Conservation (phyloP, 2,329 filamentous ascomycete genomes). For the Sporothrix pseudoabietina region DNA sequence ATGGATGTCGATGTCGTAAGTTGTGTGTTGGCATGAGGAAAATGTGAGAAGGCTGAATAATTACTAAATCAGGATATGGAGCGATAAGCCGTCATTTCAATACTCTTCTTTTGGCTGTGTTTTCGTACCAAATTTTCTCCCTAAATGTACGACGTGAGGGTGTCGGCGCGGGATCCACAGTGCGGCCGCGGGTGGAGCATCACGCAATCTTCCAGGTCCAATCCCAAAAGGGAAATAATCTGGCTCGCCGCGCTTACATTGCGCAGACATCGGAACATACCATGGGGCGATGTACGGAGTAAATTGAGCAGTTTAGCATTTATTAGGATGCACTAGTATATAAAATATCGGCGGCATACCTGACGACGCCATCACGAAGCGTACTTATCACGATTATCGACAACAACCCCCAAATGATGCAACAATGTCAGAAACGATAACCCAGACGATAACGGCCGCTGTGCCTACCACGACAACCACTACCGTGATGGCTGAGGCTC, state of each 20-base stretch:
- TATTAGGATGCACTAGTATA: neutral
- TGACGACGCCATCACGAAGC: neutral
- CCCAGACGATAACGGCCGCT: neutral
- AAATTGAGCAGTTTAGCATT: neutral
- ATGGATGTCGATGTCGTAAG: too few relatives aligned
- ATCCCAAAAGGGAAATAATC: conserved; percentile 3
- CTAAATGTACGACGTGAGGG: neutral
- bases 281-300: neutral
- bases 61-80: too few relatives aligned
- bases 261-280: neutral
- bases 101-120: too few relatives aligned
- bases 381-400: neutral
- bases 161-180: neutral
- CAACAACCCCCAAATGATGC: neutral
- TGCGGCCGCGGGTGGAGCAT: neutral
- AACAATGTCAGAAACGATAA: neutral
- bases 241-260: neutral
- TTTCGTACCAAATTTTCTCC: too few relatives aligned
- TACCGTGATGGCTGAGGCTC: too few relatives aligned
- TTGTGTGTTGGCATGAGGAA: too few relatives aligned
- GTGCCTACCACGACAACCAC: too few relatives aligned
- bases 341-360: neutral
- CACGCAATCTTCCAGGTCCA: neutral
- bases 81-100: too few relatives aligned
- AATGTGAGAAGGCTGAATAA: too few relatives aligned